These are phyloP conservation scores for Conringia planisiliqua DNA, from an alignment of 345 rosid species.

Conservation along the genomic window DNA sequence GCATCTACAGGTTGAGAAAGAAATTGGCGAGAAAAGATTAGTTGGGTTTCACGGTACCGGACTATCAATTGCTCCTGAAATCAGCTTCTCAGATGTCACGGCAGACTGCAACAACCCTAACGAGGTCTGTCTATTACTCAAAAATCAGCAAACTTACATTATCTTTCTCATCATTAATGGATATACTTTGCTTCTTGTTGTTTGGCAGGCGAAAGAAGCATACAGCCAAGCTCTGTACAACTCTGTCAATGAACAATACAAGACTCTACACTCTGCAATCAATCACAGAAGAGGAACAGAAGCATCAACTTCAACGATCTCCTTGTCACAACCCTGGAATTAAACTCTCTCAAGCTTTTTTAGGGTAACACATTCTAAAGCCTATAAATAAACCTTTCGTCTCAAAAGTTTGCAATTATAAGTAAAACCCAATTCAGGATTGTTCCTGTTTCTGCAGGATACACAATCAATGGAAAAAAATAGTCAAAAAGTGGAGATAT, in stretches of 20 bases:
- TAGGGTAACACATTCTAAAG: constrained; percentile 19
- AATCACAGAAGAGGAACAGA: constrained; percentile 55
- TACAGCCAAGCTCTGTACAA: constrained; percentile 51
- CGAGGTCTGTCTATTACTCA: constrained; percentile 51
- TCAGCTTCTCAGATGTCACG: constrained; percentile 52
- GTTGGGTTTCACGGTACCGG: constrained; percentile 69
- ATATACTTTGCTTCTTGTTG: not conserved
- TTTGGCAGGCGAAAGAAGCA: constrained; percentile 65
- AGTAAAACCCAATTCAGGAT: not conserved
- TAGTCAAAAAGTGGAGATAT: not conserved
- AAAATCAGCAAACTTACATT: not conserved
- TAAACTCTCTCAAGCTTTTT: constrained; percentile 21
- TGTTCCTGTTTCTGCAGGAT: constrained; percentile 23
- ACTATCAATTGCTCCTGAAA: constrained; percentile 62
- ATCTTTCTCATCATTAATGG: not conserved
- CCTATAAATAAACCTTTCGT: not conserved
- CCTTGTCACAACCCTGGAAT: constrained; percentile 86
- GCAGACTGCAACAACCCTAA: constrained; percentile 55
- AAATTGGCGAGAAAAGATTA: constrained; percentile 85
- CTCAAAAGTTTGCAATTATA: not conserved
- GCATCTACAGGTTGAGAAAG: constrained; percentile 75
- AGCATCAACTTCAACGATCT: constrained; percentile 61
- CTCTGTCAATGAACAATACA: constrained; percentile 66
- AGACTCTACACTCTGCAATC: constrained; percentile 63
- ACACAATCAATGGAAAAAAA: constrained; percentile 23